Conservation (phyloP, 306 rosid genomes). For the Fragaria nilgerrensis region DNA sequence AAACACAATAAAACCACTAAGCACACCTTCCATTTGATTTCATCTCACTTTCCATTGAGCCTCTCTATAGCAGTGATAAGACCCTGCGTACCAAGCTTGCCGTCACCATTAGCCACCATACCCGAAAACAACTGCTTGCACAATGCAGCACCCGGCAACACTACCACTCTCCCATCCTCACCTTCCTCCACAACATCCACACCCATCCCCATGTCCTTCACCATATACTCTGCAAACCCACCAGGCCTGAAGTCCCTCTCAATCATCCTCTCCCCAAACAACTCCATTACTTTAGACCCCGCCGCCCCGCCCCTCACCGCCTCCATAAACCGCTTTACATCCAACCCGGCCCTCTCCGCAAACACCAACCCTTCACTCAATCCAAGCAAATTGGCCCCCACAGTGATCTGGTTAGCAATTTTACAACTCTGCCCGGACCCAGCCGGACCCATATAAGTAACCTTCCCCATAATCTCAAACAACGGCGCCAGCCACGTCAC, state of each 20-base stretch:
- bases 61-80: constrained; percentile 65
- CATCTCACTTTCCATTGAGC: constrained; percentile 54
- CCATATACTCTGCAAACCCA: constrained; percentile 65
- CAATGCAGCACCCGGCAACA: constrained; percentile 75
- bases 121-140: constrained; percentile 59
- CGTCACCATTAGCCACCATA: constrained; percentile 82
- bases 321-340: constrained; percentile 43
- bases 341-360: constrained; percentile 63
- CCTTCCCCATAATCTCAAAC: constrained; percentile 49
- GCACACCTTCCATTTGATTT: background rate
- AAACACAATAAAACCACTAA: background rate
- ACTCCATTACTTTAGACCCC: constrained; percentile 59
- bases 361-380: constrained; percentile 77
- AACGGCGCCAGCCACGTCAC: constrained; percentile 62
- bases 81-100: constrained; percentile 70
- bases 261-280: constrained; percentile 71
- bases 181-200: constrained; percentile 54
- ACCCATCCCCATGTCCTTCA: constrained; percentile 90
- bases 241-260: constrained; percentile 63
- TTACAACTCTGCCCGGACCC: constrained; percentile 84
- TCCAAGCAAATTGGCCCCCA: constrained; percentile 59
- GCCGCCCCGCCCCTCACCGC: constrained; percentile 66
- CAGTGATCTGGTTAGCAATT: constrained; percentile 67
- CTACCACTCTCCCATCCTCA: constrained; percentile 43
- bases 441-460: constrained; percentile 51